These are phyloP conservation scores for Acephala macrosclerotiorum DNA, from an alignment of 2,329 filamentous ascomycete species.

Conservation along the genomic window DNA sequence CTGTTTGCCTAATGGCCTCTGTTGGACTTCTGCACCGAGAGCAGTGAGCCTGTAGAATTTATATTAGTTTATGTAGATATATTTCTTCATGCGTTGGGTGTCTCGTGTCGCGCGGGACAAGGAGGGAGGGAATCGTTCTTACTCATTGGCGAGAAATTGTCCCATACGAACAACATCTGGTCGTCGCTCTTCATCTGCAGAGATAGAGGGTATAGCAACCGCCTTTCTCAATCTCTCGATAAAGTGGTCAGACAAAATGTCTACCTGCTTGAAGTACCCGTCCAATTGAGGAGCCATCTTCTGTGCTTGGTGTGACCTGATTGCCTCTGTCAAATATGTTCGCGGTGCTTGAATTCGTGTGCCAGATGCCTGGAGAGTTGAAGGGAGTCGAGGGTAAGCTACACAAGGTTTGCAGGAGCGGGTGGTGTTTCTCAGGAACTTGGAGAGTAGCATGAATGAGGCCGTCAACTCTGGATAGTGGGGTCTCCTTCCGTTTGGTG, in stretches of 20 bases:
- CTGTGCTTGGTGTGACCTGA: constrained; percentile 61
- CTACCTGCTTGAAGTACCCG: constrained; percentile 91
- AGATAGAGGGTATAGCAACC: constrained; percentile 95
- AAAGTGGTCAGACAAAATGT: constrained; percentile 79
- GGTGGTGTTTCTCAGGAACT: neutral
- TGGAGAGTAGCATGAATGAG: constrained; percentile 2
- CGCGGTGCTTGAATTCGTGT: constrained; percentile 2
- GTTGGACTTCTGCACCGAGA: constrained; percentile 87
- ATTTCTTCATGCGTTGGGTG: neutral
- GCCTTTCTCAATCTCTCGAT: constrained; percentile 90
- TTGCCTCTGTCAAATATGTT: constrained; percentile 39
- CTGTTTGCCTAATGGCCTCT: constrained; percentile 88
- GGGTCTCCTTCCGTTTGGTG: neutral
- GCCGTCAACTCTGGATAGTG: neutral
- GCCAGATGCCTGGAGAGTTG: neutral
- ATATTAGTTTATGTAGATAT: too few species aligned
- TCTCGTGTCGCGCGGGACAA: neutral
- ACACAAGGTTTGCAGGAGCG: neutral
- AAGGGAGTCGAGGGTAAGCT: neutral
- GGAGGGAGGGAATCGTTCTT: constrained; percentile 3
- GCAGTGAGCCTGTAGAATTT: constrained; percentile 61
- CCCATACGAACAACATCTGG: constrained; percentile 97
- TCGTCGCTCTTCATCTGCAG: constrained; percentile 86
- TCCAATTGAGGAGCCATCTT: constrained; percentile 89
- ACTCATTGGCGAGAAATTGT: constrained; percentile 82